phyloP scores from a whole-genome alignment of 2,329 filamentous ascomycete species.

The Simplicillium sp. region DNA sequence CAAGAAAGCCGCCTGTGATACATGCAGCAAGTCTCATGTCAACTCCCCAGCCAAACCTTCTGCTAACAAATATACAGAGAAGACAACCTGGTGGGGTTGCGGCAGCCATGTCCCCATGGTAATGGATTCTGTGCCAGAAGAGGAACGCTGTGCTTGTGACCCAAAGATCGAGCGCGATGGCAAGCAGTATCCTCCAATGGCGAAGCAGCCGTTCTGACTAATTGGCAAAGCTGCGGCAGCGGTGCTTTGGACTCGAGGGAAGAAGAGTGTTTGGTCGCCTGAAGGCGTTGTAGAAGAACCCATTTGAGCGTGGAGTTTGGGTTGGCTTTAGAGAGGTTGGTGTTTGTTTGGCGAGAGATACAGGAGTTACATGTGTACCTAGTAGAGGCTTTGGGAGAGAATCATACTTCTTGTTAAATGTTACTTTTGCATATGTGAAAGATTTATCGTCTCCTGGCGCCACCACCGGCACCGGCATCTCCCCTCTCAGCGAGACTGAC shows the following conservation, averaged over 20 bases:
- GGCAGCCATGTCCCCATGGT: slow-evolving; percentile 51
- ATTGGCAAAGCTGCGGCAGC: slow-evolving; percentile 15
- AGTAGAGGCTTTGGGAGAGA: background rate
- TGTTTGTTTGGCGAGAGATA: background rate
- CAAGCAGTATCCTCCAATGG: slow-evolving; percentile 57
- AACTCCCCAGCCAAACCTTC: slow-evolving; percentile 1
- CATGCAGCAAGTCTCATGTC: slow-evolving; percentile 45
- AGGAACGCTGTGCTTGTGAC: slow-evolving; percentile 56
- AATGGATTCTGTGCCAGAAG: slow-evolving; percentile 47
- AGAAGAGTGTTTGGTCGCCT: slow-evolving; percentile 17
- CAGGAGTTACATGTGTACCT: background rate
- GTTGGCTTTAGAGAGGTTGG: slow-evolving; percentile 1
- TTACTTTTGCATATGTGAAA: background rate
- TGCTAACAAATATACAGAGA: slow-evolving; percentile 28
- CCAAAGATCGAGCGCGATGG: slow-evolving; percentile 53
- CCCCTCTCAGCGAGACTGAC: slow-evolving; percentile 73
- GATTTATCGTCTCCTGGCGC: slow-evolving; percentile 20
- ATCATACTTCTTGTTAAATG: slow-evolving; percentile 2
- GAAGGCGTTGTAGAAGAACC: slow-evolving; percentile 20
- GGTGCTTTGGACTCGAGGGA: slow-evolving; percentile 18
- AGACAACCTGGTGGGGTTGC: slow-evolving; percentile 57
- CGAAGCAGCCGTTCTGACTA: slow-evolving; percentile 31
- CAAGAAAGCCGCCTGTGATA: slow-evolving; percentile 50
- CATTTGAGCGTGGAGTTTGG: slow-evolving; percentile 1
- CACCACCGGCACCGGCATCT: slow-evolving; percentile 34